Base-by-base conservation (phyloP, 2,329 filamentous ascomycete genomes). In the Pezicula rhizophila region DNA sequence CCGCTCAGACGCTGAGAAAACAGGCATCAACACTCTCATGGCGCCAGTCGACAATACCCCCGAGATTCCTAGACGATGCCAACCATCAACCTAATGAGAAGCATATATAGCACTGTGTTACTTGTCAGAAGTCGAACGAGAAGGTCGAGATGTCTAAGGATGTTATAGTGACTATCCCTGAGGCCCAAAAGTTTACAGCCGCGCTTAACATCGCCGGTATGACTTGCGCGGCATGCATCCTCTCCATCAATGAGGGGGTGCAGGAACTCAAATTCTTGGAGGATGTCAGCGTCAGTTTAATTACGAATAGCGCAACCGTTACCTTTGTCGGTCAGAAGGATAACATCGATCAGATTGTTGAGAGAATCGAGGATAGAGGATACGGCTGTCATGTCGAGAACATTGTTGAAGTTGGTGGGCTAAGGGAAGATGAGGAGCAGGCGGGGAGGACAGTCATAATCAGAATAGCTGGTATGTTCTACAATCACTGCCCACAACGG, bases 391-490 rank as follows among this genome's bases (percentile, higher is more conserved):
- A 73, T 0, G 64, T 87, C 10, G 75, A 79, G 55, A 72, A 72
- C 26, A 67, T 61, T n/a, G 42, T 59, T 12, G 42, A 57, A 40
- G 26, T 56, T 4, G 34, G 34, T 17, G 42, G 15, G 5, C 8
- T 15, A 7, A 33, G 10, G 17, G 25, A 33, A 79, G 10, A 59
- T 69, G 39, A 20, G 57, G 74, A 49, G 25, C 53, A 23, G 8
- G 42, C 42, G 8, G 45, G 48, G 12, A 51, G 86, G 41, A 80
- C 79, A 1, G 75, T 89, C 2, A 77, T 83, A 47, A 80, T 91
- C 49, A 68, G 67, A 35, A 71, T 92, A 42, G 76, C 85, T 44
- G 87, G 87, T 42, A 83, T 91, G 69, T 89, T 86, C 65, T 91
- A 87, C 66, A 73, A 77, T 12, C 80, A 87, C 59, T 91, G 87